Evolutionary conservation across 768 basidiomycete species (phyloP), one percentile per base, ranked within the genome.

Genomic region (Tulasnella sp.): DNA sequence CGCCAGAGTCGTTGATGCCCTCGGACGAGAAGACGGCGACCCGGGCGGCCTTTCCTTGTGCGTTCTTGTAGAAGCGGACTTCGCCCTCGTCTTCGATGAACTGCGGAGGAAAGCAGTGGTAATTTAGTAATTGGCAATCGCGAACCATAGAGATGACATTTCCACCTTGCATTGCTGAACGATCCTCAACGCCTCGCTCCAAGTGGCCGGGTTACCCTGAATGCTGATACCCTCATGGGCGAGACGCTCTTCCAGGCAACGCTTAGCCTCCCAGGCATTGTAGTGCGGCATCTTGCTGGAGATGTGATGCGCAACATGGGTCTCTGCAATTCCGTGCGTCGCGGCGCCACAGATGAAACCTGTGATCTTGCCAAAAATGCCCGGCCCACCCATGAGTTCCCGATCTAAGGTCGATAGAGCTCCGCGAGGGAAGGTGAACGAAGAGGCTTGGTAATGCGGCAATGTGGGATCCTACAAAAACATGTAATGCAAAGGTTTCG

Each of bases 201-300:
- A 88, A 52, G 92, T 83, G 47, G 82, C 83, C 47, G 85, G 83
- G 19, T 75, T 75, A 67, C 88, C 85, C 64, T 87, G 75, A 43
- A 89, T 74, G 68, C 77, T 69, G 67, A 89, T 71, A 45, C 82
- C 80, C 65, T 79, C 73, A 38, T 78, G 78, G 47, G 83, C 77
- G 42, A 88, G 79, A 68, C 83, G 83, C 70, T 80, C 80, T 72
- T 87, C 88, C 64, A 99, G 77, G 24, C 90, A 92, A 62, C 78
- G 80, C 27, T 85, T 82, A 19, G 95, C 95, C 68, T 95, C 93
- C 92, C 92, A 95, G 70, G 88, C 88, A 63, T 90, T 75, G 71
- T 92, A 97, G 71, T 99, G 95, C 19, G 95, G 95, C 64, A 99
- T 97, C 76, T 94, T 95, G 80, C 86, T 89, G 63, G 79, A 83